Base-by-base conservation (phyloP, 495 filamentous ascomycete species). In the Penicillium ucsense region DNA sequence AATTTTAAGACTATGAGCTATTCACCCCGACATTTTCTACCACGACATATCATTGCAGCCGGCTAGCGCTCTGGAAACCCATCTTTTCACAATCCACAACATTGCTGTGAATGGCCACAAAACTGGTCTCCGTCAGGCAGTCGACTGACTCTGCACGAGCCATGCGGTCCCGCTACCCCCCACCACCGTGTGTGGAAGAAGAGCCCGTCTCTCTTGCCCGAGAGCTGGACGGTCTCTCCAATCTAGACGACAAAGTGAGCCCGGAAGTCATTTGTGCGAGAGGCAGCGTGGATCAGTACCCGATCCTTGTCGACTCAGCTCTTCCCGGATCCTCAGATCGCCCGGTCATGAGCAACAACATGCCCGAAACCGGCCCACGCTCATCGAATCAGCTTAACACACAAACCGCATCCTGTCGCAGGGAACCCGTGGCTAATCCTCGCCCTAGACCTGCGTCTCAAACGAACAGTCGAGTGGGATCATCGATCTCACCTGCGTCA, bases 221-320 rank as follows among this genome's bases (percentile, higher is more conserved):
- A 49, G 72, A 76, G 52, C 45, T 71, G 8, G 38, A 66, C 37
- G 68, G 64, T 42, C 49, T 62, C 32, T 55, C 60, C 35, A 52
- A 60, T 11, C 45, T 66, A 28, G 57, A 62, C 41, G 61, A 66
- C 40, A 65, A 61, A 28, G 65, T 62, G 1, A 67, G 63, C 31
- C 28, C 65, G 29, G 66, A 72, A 42, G 72, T 69, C 29, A 61
- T 59, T n/a, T 56, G 61, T 42, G 49, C 38, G 49, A 61, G 71
- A 47, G 74, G 74, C 35, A 61, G 61, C 28, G 52, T 75, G 49
- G 70, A 75, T 45, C 74, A 78, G 46, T 59, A 62, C 12, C 73
- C 73, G 0, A 56, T 78, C 42, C 57, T 78, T 30, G 45, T 72
- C 29, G 50, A 61, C 36, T 48, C 50, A 35, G 55, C 65, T 35